Evolutionary conservation across 2,329 filamentous ascomycete genomes (phyloP).

Genomic region (Fusarium ramigenum): DNA sequence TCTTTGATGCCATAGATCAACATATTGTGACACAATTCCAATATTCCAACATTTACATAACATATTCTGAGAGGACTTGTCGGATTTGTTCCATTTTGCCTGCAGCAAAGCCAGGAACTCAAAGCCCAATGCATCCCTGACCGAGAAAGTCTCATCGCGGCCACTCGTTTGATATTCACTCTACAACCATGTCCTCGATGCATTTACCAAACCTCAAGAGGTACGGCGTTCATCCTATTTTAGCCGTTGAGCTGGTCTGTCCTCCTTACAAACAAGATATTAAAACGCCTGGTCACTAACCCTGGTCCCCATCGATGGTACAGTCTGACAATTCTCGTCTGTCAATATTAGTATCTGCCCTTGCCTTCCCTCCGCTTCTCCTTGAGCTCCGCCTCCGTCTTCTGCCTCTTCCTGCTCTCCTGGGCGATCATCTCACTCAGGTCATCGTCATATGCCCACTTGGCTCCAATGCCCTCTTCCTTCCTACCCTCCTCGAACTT

Average conservation of each 20-base stretch:
- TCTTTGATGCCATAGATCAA: not conserved
- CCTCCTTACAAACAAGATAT: slow-evolving; percentile 34
- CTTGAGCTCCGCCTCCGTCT: slow-evolving; percentile 83
- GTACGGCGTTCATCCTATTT: slow-evolving; percentile 38
- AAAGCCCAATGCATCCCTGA: not conserved
- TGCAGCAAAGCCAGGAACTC: not conserved
- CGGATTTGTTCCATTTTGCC: not conserved
- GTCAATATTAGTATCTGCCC: slow-evolving; percentile 56
- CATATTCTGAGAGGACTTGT: not conserved
- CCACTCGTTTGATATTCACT: slow-evolving; percentile 40
- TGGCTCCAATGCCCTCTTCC: slow-evolving; percentile 72
- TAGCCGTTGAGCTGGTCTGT: slow-evolving; percentile 27
- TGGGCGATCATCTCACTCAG: slow-evolving; percentile 95
- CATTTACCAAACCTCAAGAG: slow-evolving; percentile 22
- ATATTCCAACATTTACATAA: not conserved
- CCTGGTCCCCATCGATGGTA: slow-evolving; percentile 25
- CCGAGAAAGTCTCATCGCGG: not conserved
- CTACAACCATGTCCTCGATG: not conserved
- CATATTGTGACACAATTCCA: not conserved
- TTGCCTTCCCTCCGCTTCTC: slow-evolving; percentile 69
- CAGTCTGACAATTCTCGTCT: slow-evolving; percentile 9
- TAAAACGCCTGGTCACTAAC: slow-evolving; percentile 28
- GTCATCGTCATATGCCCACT: slow-evolving; percentile 85
- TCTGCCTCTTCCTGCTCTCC: slow-evolving; percentile 89
- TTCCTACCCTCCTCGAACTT: slow-evolving; percentile 79